Percentiles rank a stretch among this genome's conserved stretches.
These are phyloP conservation scores for Amanita muscaria DNA, from an alignment of 768 basidiomycete genomes.

Conservation along the genomic window DNA sequence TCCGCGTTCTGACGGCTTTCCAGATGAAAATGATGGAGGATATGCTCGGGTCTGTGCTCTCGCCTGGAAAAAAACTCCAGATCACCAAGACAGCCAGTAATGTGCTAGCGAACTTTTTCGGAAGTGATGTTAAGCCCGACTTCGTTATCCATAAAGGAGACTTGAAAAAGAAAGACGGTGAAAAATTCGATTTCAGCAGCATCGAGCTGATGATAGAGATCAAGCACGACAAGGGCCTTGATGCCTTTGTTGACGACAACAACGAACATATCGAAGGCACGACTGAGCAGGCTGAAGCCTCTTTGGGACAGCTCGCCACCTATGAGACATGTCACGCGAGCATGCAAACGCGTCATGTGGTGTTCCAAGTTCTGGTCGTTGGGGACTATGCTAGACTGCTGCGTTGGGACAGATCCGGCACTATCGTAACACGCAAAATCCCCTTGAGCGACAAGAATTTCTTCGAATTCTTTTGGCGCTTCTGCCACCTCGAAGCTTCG, in stretches of 20 bases:
- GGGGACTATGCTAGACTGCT: background rate
- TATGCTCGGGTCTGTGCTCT: too few relatives aligned
- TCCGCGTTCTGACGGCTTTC: background rate
- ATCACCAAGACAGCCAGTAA: too few relatives aligned
- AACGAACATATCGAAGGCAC: background rate
- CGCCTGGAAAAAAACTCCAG: too few relatives aligned
- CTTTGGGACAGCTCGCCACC: slow-evolving; percentile 17
- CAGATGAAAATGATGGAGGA: too few relatives aligned
- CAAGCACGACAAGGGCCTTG: background rate
- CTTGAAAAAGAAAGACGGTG: background rate
- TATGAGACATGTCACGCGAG: background rate
- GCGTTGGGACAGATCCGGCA: slow-evolving; percentile 5
- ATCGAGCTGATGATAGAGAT: slow-evolving; percentile 3
- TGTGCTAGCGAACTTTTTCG: too few relatives aligned
- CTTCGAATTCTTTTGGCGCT: background rate
- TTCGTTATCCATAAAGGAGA: background rate
- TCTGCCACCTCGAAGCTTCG: slow-evolving; percentile 8
- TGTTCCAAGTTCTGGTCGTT: slow-evolving; percentile 1
- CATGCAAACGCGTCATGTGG: background rate
- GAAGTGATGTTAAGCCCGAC: background rate
- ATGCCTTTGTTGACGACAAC: slow-evolving; percentile 5
- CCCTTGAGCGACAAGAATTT: background rate
- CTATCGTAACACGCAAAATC: slow-evolving; percentile 1
- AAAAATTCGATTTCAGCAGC: background rate
- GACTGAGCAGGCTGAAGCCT: background rate